Conservation (phyloP, 1,284 basidiomycete species). For the Papiliotrema nemorosa region DNA sequence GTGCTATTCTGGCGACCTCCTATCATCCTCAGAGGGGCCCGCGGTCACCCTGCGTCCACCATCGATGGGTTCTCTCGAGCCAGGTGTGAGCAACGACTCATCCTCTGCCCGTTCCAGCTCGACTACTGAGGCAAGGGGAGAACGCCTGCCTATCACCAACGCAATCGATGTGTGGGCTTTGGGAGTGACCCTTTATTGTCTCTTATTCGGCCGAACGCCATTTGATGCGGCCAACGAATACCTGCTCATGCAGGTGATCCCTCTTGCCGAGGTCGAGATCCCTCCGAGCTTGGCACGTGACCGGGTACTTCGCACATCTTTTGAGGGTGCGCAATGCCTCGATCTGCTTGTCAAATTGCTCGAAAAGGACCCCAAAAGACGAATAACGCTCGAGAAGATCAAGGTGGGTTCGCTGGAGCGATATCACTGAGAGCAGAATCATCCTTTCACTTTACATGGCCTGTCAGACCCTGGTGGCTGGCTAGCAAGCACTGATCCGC, state of each 20-base stretch:
- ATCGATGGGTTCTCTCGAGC: conserved; percentile 22
- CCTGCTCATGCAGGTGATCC: conserved; percentile 78
- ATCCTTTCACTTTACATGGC: conserved; percentile 73
- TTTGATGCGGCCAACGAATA: conserved; percentile 70
- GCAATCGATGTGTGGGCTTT: conserved; percentile 99
- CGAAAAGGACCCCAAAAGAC: conserved; percentile 73
- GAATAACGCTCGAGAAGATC: conserved; percentile 78
- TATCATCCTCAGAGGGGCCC: conserved; percentile 20
- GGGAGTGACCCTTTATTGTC: conserved; percentile 93
- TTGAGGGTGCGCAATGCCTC: conserved; percentile 58
- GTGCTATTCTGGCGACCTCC: conserved; percentile 54
- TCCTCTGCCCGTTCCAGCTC: conserved; percentile 28
- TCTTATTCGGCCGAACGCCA: conserved; percentile 80
- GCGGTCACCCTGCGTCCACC: conserved; percentile 40
- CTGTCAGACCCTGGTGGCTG: conserved; percentile 69
- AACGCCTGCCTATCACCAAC: conserved; percentile 75
- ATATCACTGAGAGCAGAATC: conserved; percentile 28
- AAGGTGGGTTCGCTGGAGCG: conserved; percentile 60
- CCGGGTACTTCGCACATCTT: conserved; percentile 54
- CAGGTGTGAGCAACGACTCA: conserved; percentile 26
- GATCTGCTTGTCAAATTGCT: conserved; percentile 71
- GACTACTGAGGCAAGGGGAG: conserved; percentile 19
- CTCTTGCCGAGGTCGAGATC: conserved; percentile 70
- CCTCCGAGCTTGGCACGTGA: conserved; percentile 74
- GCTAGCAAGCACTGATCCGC: conserved; percentile 70